These are phyloP conservation scores for Ambrosia trifida DNA, from an alignment of 129 eudicot species.

Conservation along the genomic window DNA sequence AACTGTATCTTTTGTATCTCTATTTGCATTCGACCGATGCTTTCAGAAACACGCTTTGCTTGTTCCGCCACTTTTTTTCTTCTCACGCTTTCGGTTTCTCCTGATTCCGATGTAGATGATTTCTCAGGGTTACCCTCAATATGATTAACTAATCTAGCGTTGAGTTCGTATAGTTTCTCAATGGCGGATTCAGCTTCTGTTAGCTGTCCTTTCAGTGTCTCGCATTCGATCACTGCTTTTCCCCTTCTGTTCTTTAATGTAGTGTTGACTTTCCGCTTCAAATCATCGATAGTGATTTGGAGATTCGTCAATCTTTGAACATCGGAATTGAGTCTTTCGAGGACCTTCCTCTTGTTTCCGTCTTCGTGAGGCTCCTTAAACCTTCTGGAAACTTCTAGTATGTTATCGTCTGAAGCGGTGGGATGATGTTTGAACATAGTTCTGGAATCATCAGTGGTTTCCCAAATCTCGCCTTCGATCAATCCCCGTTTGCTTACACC, in stretches of 20 bases:
- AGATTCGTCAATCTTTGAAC: constrained; percentile 69
- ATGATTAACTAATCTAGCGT: constrained; percentile 50
- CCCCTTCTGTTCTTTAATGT: constrained; percentile 49
- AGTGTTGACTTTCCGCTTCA: constrained; percentile 60
- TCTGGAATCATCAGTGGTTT: constrained; percentile 45
- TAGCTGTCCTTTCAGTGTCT: constrained; percentile 54
- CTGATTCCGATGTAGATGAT: constrained; percentile 22
- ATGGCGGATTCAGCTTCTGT: constrained; percentile 67
- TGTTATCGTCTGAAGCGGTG: constrained; percentile 34
- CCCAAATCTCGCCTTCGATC: constrained; percentile 60
- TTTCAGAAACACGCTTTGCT: constrained; percentile 72
- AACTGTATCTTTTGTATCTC: constrained; percentile 82
- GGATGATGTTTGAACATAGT: constrained; percentile 24
- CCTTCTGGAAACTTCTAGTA: constrained; percentile 49
- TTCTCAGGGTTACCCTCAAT: constrained; percentile 36
- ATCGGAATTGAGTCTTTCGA: constrained; percentile 79
- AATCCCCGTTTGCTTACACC: constrained; percentile 44
- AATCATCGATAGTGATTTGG: constrained; percentile 72
- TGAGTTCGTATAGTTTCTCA: constrained; percentile 56
- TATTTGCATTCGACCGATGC: constrained; percentile 72
- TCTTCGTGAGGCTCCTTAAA: constrained; percentile 35
- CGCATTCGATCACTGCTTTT: constrained; percentile 53
- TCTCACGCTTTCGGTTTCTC: constrained; percentile 41
- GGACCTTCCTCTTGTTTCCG: constrained; percentile 52
- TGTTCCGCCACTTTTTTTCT: constrained; percentile 61